Percentiles rank a stretch among this genome's conserved stretches.
Evolutionary conservation across 2,329 filamentous ascomycete genomes (phyloP).

Genomic region (Penicillium sp.): DNA sequence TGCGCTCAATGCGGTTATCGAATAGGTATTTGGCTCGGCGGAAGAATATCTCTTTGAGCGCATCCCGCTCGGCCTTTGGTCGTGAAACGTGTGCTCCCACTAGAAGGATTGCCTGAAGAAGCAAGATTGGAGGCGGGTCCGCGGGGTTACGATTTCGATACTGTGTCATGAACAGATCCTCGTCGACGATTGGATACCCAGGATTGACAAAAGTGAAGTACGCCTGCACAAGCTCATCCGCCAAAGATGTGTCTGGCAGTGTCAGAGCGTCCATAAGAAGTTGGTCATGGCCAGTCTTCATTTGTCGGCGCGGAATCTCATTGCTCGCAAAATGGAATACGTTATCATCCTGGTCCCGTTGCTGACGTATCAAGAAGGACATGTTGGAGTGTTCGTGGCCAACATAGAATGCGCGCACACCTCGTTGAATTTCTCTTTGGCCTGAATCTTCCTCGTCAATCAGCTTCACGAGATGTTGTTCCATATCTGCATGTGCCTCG

Average conservation of each 20-base stretch:
- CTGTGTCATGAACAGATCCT: constrained; percentile 48
- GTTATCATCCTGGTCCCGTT: constrained; percentile 39
- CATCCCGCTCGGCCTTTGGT: constrained; percentile 38
- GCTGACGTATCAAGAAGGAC: constrained; percentile 51
- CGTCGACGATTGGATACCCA: constrained; percentile 49
- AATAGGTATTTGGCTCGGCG: constrained; percentile 50
- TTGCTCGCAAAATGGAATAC: constrained; percentile 43
- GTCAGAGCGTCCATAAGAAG: constrained; percentile 47
- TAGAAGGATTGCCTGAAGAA: constrained; percentile 49
- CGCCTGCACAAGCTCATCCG: constrained; percentile 47
- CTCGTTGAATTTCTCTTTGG: constrained; percentile 44
- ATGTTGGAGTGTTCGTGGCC: constrained; percentile 53
- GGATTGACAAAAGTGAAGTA: constrained; percentile 50
- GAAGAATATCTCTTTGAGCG: constrained; percentile 48
- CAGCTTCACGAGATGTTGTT: constrained; percentile 48
- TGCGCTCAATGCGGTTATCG: constrained; percentile 50
- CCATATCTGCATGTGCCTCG: constrained; percentile 39
- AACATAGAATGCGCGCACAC: constrained; percentile 50
- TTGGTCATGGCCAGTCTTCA: constrained; percentile 42
- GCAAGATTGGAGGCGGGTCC: constrained; percentile 44
- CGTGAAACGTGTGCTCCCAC: constrained; percentile 49
- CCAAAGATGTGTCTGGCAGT: constrained; percentile 45
- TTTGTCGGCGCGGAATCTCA: constrained; percentile 40
- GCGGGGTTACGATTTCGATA: constrained; percentile 45
- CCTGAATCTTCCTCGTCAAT: constrained; percentile 47